phyloP scores from a whole-genome alignment of 2,329 filamentous ascomycete genomes.

The Plectosphaerella plurivora region DNA sequence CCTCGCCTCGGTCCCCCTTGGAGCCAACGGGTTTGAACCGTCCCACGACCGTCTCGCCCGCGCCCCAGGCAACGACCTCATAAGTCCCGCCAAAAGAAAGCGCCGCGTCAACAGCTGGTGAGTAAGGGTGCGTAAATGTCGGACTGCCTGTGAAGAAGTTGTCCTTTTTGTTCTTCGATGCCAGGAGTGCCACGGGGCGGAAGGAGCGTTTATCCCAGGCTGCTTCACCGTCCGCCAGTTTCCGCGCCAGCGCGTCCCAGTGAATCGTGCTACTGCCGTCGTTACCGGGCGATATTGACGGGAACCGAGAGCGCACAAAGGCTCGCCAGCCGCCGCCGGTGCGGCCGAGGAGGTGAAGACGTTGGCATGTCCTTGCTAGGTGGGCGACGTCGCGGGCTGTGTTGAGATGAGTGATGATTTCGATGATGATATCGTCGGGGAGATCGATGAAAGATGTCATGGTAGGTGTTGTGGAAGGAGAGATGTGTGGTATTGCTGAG shows the following conservation, averaged over 20 bases:
- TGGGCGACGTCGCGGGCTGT: slow-evolving; percentile 42
- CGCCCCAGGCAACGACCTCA: slow-evolving; percentile 46
- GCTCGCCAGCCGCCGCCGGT: slow-evolving; percentile 41
- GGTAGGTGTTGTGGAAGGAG: not conserved
- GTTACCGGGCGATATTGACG: slow-evolving; percentile 22
- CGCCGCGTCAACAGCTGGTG: slow-evolving; percentile 42
- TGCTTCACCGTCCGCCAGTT: slow-evolving; percentile 44
- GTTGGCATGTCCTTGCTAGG: slow-evolving; percentile 32
- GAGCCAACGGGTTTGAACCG: slow-evolving; percentile 26
- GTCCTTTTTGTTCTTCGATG: slow-evolving; percentile 18
- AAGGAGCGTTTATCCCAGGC: slow-evolving; percentile 49
- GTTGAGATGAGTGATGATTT: slow-evolving; percentile 41
- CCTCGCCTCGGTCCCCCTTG: slow-evolving; percentile 3
- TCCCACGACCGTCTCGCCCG: slow-evolving; percentile 45
- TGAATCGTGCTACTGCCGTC: slow-evolving; percentile 5
- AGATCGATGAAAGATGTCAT: slow-evolving; percentile 29
- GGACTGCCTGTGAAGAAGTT: slow-evolving; percentile 8
- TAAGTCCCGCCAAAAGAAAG: slow-evolving; percentile 27
- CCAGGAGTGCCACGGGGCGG: slow-evolving; percentile 13
- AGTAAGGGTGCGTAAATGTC: slow-evolving; percentile 23
- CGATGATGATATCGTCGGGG: slow-evolving; percentile 45
- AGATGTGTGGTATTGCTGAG: not conserved
- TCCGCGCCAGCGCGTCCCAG: slow-evolving; percentile 37
- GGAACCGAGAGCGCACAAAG: slow-evolving; percentile 42
- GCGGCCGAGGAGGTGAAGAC: slow-evolving; percentile 30